phyloP scores from a whole-genome alignment of 352 stramenopile species.

The Stephanocyclus meneghinianus region DNA sequence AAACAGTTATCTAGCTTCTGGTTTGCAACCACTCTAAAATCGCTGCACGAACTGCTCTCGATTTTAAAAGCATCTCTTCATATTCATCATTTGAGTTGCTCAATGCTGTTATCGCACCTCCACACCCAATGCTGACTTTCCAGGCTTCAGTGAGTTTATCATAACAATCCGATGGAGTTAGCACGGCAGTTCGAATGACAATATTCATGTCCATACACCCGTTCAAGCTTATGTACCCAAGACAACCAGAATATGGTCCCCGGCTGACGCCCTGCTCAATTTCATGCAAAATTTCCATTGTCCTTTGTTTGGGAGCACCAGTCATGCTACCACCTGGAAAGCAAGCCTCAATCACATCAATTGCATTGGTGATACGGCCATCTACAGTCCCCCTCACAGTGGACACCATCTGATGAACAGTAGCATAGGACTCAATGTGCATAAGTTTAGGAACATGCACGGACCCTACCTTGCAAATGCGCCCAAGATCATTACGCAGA shows the following conservation, averaged over 20 bases:
- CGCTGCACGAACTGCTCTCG: conserved; percentile 52
- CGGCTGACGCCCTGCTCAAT: conserved; percentile 86
- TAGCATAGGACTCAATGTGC: conserved; percentile 93
- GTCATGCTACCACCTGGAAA: conserved; percentile 98
- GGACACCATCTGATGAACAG: conserved; percentile 96
- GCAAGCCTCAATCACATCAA: conserved; percentile 91
- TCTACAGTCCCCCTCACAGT: conserved; percentile 87
- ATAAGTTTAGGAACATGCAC: conserved; percentile 92
- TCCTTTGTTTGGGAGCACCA: conserved; percentile 94
- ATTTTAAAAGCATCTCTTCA: conserved; percentile 78
- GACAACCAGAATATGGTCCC: conserved; percentile 93
- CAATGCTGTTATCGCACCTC: conserved; percentile 93
- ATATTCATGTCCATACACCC: conserved; percentile 96
- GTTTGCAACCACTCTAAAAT: conserved; percentile 29
- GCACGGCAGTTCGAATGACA: conserved; percentile 93
- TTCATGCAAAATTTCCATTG: conserved; percentile 93
- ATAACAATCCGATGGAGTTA: conserved; percentile 72
- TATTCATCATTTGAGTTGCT: conserved; percentile 90
- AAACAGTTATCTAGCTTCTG: background rate
- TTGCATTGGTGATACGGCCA: conserved; percentile 62
- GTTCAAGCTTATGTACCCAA: conserved; percentile 95
- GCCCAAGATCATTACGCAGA: conserved; percentile 92
- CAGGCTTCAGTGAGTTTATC: conserved; percentile 37
- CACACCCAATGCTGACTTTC: conserved; percentile 88
- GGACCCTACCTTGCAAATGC: conserved; percentile 88